Evolutionary conservation across 1,139 yeast species (phyloP).

Genomic region (Candida sp.): DNA sequence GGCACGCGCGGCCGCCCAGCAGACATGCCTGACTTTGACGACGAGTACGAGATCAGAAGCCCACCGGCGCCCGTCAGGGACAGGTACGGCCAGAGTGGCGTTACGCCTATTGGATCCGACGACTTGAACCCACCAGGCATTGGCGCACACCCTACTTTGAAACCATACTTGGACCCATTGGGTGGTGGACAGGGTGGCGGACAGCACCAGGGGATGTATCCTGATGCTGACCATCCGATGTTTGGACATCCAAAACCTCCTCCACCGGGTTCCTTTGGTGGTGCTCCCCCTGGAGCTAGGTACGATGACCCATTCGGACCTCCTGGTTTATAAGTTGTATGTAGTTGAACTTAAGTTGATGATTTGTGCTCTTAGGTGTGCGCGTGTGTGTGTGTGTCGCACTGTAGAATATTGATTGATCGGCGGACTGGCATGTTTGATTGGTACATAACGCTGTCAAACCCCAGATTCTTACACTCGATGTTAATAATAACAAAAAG

Average conservation of each 20-base stretch:
- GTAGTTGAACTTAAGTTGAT: background rate
- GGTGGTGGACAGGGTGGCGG: slow-evolving; percentile 14
- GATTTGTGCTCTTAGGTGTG: too few relatives aligned
- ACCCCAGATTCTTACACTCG: too few relatives aligned
- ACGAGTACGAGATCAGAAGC: slow-evolving; percentile 49
- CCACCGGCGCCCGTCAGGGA: slow-evolving; percentile 10
- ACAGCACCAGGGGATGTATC: slow-evolving; percentile 50
- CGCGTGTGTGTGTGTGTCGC: too few relatives aligned
- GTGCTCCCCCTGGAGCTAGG: slow-evolving; percentile 56
- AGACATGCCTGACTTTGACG: slow-evolving; percentile 62
- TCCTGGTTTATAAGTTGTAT: background rate
- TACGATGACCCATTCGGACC: slow-evolving; percentile 51
- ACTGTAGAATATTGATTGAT: too few relatives aligned
- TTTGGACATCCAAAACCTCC: slow-evolving; percentile 30
- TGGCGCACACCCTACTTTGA: slow-evolving; percentile 43
- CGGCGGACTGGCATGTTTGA: too few relatives aligned
- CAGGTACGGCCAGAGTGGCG: slow-evolving; percentile 5
- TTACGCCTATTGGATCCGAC: slow-evolving; percentile 49
- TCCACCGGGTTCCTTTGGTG: slow-evolving; percentile 25
- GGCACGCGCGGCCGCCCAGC: slow-evolving; percentile 9
- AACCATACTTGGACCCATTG: slow-evolving; percentile 40
- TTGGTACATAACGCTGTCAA: too few relatives aligned
- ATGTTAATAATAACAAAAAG: too few relatives aligned
- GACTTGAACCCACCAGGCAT: slow-evolving; percentile 58
- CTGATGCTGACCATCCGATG: slow-evolving; percentile 53